These are phyloP conservation scores for Fusarium euwallaceae DNA, from an alignment of 2,329 filamentous ascomycete species.

Conservation along the genomic window DNA sequence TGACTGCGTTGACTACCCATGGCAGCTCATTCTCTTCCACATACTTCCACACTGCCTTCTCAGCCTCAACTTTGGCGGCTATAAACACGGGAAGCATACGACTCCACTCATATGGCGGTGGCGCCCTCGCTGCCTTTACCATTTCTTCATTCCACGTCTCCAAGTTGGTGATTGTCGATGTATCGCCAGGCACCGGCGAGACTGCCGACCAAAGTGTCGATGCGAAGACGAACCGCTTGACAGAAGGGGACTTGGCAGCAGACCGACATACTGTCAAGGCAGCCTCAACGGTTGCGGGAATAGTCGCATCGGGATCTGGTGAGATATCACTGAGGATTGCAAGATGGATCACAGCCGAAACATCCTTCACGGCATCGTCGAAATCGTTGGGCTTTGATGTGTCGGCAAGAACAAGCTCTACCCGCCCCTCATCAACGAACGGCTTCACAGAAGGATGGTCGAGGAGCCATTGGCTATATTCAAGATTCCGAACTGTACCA, in stretches of 20 bases:
- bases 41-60: slow-evolving; percentile 7
- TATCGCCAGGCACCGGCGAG: not conserved
- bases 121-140: not conserved
- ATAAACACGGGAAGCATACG: not conserved
- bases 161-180: slow-evolving; percentile 6
- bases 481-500: slow-evolving; percentile 7
- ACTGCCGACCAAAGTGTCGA: not conserved
- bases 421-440: not conserved
- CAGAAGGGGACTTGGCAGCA: not conserved
- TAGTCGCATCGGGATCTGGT: slow-evolving; percentile 1
- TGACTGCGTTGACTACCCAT: slow-evolving; percentile 7
- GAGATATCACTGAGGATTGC: not conserved
- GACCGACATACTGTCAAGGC: not conserved
- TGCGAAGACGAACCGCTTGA: slow-evolving; percentile 4
- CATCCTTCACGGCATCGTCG: slow-evolving; percentile 1
- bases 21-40: not conserved
- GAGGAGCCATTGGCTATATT: slow-evolving; percentile 2
- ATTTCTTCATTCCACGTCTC: slow-evolving; percentile 11
- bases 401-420: not conserved
- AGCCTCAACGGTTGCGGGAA: not conserved
- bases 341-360: slow-evolving; percentile 6
- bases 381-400: not conserved
- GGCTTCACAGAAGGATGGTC: slow-evolving; percentile 6
- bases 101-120: slow-evolving; percentile 6
- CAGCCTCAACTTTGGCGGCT: slow-evolving; percentile 4